These are phyloP conservation scores for Papiliotrema laurentii DNA, from an alignment of 1,284 basidiomycete genomes.

Conservation along the genomic window DNA sequence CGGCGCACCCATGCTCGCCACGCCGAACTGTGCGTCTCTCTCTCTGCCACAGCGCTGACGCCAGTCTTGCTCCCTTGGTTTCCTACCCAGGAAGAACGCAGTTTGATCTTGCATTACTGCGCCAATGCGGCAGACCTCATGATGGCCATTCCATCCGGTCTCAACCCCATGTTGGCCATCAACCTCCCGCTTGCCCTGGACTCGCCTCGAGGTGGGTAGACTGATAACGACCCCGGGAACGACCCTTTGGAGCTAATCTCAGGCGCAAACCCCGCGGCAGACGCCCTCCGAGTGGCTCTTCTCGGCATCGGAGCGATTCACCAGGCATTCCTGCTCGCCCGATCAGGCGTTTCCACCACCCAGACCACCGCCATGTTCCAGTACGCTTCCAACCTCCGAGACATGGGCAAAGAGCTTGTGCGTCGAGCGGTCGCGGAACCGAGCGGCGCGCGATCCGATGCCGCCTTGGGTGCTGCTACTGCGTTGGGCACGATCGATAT, in stretches of 20 bases:
- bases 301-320: slow-evolving; percentile 50
- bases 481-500: slow-evolving; percentile 52
- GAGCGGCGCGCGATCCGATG: slow-evolving; percentile 42
- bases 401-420: slow-evolving; percentile 39
- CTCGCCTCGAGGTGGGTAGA: slow-evolving; percentile 33
- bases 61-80: slow-evolving; percentile 45
- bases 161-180: slow-evolving; percentile 50
- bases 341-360: slow-evolving; percentile 30
- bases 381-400: slow-evolving; percentile 34
- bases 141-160: slow-evolving; percentile 49
- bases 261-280: slow-evolving; percentile 43
- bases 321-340: slow-evolving; percentile 47
- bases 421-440: slow-evolving; percentile 18
- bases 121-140: slow-evolving; percentile 48
- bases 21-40: slow-evolving; percentile 27
- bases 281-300: slow-evolving; percentile 46
- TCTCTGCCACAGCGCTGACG: slow-evolving; percentile 5
- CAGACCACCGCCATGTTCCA: slow-evolving; percentile 42
- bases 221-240: not conserved
- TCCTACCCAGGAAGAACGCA: slow-evolving; percentile 44
- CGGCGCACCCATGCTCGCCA: slow-evolving; percentile 27
- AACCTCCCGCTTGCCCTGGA: slow-evolving; percentile 49
- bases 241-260: not conserved
- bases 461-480: slow-evolving; percentile 48
- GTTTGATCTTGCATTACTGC: slow-evolving; percentile 44